phyloP scores from a whole-genome alignment of 805 yeast genomes.

The Barnettozyma pratensis region DNA sequence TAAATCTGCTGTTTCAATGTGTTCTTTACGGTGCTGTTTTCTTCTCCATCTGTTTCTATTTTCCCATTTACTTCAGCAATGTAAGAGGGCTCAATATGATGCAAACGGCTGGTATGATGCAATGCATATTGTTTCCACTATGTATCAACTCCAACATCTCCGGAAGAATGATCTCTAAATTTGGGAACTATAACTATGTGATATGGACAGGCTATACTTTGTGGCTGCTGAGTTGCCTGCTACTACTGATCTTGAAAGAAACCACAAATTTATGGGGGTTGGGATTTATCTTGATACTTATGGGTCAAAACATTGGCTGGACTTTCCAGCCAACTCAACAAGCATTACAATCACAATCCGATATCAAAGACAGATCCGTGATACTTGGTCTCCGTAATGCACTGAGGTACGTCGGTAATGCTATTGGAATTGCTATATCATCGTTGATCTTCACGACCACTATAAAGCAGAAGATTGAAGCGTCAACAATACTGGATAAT shows the following conservation, averaged over 20 bases:
- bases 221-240: slow-evolving; percentile 37
- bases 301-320: slow-evolving; percentile 39
- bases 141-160: slow-evolving; percentile 37
- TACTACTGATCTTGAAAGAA: slow-evolving; percentile 32
- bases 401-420: slow-evolving; percentile 6
- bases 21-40: slow-evolving; percentile 46
- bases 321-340: slow-evolving; percentile 18
- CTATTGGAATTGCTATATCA: slow-evolving; percentile 5
- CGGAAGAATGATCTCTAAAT: slow-evolving; percentile 40
- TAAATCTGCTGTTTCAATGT: slow-evolving; percentile 32
- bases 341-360: slow-evolving; percentile 4
- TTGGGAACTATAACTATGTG: slow-evolving; percentile 38
- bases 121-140: slow-evolving; percentile 42
- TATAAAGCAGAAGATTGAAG: neutral
- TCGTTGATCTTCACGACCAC: slow-evolving; percentile 6
- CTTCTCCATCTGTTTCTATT: slow-evolving; percentile 40
- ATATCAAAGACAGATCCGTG: slow-evolving; percentile 5
- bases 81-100: slow-evolving; percentile 25
- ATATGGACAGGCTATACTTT: slow-evolving; percentile 36
- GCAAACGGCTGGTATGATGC: slow-evolving; percentile 10
- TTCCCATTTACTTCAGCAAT: slow-evolving; percentile 40
- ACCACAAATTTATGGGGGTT: slow-evolving; percentile 28
- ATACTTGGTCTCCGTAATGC: slow-evolving; percentile 3
- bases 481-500: neutral
- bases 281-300: slow-evolving; percentile 29